Percentiles rank a stretch among this genome's conserved stretches.
Evolutionary conservation across 208 protist genomes (phyloP).

Genomic region (Lotmaria passim): DNA sequence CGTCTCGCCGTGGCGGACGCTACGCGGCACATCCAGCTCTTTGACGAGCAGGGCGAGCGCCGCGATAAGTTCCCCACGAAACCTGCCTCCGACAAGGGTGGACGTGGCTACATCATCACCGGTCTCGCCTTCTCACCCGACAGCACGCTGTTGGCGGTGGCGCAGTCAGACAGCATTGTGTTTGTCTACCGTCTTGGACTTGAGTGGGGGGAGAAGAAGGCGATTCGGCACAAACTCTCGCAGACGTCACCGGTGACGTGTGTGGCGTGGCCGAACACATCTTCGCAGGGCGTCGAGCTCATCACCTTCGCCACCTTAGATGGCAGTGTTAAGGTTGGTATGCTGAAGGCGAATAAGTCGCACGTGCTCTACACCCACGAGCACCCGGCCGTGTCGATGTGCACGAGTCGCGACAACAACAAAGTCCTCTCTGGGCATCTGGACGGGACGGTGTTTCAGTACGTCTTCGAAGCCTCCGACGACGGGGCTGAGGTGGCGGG

Average conservation of each 20-base stretch:
- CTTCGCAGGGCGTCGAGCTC: conserved; percentile 91
- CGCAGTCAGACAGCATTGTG: conserved; percentile 96
- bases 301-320: conserved; percentile 95
- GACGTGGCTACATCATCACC: conserved; percentile 87
- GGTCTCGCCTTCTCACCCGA: conserved; percentile 97
- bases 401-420: conserved; percentile 73
- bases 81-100: conserved; percentile 86
- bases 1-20: conserved; percentile 91
- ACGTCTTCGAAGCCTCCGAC: conserved; percentile 90
- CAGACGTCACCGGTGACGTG: conserved; percentile 90
- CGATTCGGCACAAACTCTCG: conserved; percentile 97
- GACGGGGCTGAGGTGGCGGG: conserved; percentile 56
- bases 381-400: conserved; percentile 88
- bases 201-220: conserved; percentile 98
- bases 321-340: conserved; percentile 94
- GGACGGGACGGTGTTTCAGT: conserved; percentile 91
- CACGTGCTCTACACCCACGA: conserved; percentile 94
- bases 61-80: conserved; percentile 96
- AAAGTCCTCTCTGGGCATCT: conserved; percentile 92
- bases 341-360: conserved; percentile 94
- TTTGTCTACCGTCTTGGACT: conserved; percentile 97
- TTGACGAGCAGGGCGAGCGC: conserved; percentile 95
- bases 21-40: conserved; percentile 92
- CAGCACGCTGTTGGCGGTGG: conserved; percentile 94
- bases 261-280: conserved; percentile 91